Conservation (phyloP, 495 filamentous ascomycete genomes). For the Peziza echinospora region DNA sequence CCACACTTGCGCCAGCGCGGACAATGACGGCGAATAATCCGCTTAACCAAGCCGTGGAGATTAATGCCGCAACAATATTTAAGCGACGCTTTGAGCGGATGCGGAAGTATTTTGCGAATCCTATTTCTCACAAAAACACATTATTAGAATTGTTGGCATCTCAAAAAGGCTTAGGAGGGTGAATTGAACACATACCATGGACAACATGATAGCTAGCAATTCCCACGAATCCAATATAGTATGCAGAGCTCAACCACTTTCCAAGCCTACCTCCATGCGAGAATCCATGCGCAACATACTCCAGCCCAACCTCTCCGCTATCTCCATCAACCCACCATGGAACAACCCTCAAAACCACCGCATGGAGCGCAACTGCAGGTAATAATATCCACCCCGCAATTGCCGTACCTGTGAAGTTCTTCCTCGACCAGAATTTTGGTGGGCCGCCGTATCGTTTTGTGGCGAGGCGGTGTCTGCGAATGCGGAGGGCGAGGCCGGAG, state of each 20-base stretch:
- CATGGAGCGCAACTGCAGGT: conserved; percentile 44
- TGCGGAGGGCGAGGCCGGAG: conserved; percentile 52
- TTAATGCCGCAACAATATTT: conserved; percentile 40
- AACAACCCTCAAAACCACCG: conserved; percentile 44
- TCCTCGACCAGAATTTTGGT: conserved; percentile 36
- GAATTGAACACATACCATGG: conserved; percentile 48
- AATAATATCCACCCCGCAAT: conserved; percentile 43
- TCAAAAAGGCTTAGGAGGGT: conserved; percentile 22
- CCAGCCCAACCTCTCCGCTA: conserved; percentile 56
- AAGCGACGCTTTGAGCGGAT: conserved; percentile 41
- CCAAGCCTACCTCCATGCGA: conserved; percentile 32
- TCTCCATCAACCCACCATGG: conserved; percentile 60
- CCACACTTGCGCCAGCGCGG: conserved; percentile 41
- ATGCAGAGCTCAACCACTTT: conserved; percentile 37
- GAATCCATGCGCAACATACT: conserved; percentile 72
- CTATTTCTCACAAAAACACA: conserved; percentile 22
- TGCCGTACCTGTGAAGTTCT: conserved; percentile 33
- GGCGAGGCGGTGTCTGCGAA: conserved; percentile 45
- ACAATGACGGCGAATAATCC: conserved; percentile 62
- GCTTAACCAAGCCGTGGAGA: conserved; percentile 50
- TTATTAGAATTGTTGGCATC: conserved; percentile 25
- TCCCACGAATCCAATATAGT: conserved; percentile 42
- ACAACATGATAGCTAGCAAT: conserved; percentile 57
- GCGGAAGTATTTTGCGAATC: conserved; percentile 22
- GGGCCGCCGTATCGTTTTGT: conserved; percentile 44